Evolutionary conservation across 805 yeast genomes (phyloP), one percentile per base, ranked within the genome.

Genomic region (Jamesozyma piceae): DNA sequence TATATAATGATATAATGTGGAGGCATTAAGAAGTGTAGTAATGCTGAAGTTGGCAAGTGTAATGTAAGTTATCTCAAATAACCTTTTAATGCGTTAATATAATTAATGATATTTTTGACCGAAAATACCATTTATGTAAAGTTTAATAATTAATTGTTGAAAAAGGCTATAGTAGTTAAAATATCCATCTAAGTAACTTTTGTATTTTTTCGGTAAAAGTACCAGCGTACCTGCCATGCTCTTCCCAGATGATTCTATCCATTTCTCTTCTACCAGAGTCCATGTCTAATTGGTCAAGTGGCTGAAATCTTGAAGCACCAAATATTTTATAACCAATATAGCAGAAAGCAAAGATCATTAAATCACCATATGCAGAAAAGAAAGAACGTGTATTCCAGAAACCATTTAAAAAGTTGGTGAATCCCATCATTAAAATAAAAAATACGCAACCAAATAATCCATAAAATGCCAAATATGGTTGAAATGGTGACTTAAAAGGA

Each of bases 241-340:
- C 92, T 50, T 80, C 86, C 94, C 95, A 85, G 19, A 79, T 76
- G 48, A 75, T 75, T 38, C 87, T 67, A 61, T 87, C 95, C 64
- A 80, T 77, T 57, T 86, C 95, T 39, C 92, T 71, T 52, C 95
- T 68, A 2, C 95, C 95, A 0, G 86, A 74, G 59, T 87, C 95
- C 57, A 82, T 72, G 59, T 87, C 95, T 46, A 86, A 58, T 37
- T 83, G 80, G 50, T 82, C 89, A 37, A 84, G 63, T 39, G 84
- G 72, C 41, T 78, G 83, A 10, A 80, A 65, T 48, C 77, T 73
- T 1, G 89, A 78, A 9, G 85, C 76, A 45, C 77, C 73, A 14
- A 78, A 54, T 0, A 77, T 34, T 53, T 78, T 79, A 61, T 81
- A 80, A 1, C 76, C 73, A 26, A 68, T 15, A 51, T 73, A 82